Evolutionary conservation across 208 protist genomes (phyloP).

Genomic region (Naegleria fowleri): DNA sequence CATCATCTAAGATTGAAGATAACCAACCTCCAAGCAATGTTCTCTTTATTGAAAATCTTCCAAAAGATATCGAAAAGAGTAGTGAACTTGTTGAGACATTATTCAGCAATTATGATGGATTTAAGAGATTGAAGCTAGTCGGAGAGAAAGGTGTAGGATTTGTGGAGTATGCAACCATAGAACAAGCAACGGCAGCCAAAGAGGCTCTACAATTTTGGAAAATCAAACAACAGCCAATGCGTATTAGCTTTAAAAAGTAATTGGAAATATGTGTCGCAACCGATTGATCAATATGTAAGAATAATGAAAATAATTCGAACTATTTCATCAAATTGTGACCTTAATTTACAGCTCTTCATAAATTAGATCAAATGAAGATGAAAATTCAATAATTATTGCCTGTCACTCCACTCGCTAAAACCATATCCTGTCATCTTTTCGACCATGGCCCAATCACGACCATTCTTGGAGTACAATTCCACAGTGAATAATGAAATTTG

Average conservation of each 20-base stretch:
- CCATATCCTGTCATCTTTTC: background rate
- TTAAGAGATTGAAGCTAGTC: background rate
- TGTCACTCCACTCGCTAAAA: background rate
- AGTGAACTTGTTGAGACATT: background rate
- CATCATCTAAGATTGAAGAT: background rate
- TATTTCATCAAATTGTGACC: too few relatives aligned
- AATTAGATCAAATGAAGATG: too few relatives aligned
- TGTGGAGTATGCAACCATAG: background rate
- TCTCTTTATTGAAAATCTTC: conserved; percentile 22
- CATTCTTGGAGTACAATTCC: background rate
- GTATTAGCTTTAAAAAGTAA: conserved; percentile 16
- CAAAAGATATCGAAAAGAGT: background rate
- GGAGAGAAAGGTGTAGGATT: background rate
- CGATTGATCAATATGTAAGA: too few relatives aligned
- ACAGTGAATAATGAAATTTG: background rate
- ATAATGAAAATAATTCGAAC: too few relatives aligned
- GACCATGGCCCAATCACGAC: background rate
- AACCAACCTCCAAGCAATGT: background rate
- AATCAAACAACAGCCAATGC: background rate
- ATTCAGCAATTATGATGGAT: conserved; percentile 19
- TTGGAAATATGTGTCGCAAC: background rate
- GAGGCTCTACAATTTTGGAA: background rate
- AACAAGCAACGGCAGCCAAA: background rate
- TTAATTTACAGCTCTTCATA: too few relatives aligned
- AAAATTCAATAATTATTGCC: background rate